Evolutionary conservation across 371 early-diverging fungal genomes (phyloP), one percentile per base, ranked within the genome.

Genomic region (Massospora cicadina): DNA sequence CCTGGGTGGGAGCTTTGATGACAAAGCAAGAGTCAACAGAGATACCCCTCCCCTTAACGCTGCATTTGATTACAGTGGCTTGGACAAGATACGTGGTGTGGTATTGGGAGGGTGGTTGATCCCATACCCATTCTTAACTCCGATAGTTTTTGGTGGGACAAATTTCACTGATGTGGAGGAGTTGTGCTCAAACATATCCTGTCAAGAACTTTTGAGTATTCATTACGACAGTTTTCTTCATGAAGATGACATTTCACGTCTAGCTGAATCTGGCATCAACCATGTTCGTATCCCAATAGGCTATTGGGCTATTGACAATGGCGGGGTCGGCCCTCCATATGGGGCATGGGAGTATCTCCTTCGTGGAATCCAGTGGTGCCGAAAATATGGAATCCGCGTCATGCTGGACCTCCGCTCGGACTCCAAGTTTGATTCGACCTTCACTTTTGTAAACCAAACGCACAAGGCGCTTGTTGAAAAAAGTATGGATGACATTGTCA

Each of bases 51-150:
- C 5, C 29, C 29, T 60, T 17, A 26, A 26, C 7, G 60, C 29
- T 12, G 17, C 23, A 7, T 60, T 60, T 26, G 23, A 13, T 26
- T 60, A 60, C 29, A n/a, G n/a, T n/a, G 29, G 17, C 29, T 31
- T 33, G 17, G 33, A 60, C 17, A 60, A 60, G 29, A 77, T 76
- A 33, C 75, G 82, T 29, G 85, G 85, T 2, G 79, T 78, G n/a
- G 83, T 82, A 53, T 66, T 82, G 13, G 83, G 84, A 60, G 81
- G 82, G 26, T 80, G 82, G 72, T 73, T 83, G 30, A 77, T 83
- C 12, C 77, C 83, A 10, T 83, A 83, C 69, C 73, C 72, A 7
- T 78, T 77, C 68, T 74, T 77, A 65, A 72, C 71, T 2, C 68
- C 72, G 0, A 70, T 73, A 2, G 60, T 76, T 29, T 78, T 78